Conservation (phyloP, 73 alveolate genomes). For the Tetrahymena borealis region DNA sequence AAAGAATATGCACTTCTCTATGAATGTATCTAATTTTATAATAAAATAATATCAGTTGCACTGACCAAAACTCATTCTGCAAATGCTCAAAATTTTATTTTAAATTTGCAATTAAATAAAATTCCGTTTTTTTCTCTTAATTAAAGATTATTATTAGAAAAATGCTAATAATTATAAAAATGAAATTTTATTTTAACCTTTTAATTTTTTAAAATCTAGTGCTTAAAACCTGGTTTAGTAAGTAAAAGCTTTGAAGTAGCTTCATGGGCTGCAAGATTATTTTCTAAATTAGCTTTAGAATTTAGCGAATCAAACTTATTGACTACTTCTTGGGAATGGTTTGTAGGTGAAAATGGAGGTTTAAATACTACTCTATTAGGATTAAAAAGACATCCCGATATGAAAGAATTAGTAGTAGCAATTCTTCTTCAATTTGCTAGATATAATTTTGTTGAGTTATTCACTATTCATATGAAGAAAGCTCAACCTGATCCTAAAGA, state of each 20-base stretch:
- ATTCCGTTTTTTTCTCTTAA: not conserved
- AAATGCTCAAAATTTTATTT: not conserved
- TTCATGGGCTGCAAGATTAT: conserved; percentile 57
- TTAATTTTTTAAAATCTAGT: not conserved
- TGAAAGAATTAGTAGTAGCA: conserved; percentile 46
- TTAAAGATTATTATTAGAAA: too few species aligned
- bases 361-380: conserved; percentile 70
- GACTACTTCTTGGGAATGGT: conserved; percentile 86
- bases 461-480: conserved; percentile 42
- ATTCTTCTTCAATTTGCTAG: conserved; percentile 39
- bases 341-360: conserved; percentile 75
- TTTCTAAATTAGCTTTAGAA: conserved; percentile 63
- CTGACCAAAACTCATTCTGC: not conserved
- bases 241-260: conserved; percentile 67
- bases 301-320: conserved; percentile 60
- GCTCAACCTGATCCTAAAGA: conserved; percentile 29
- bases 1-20: conserved; percentile 1
- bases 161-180: too few species aligned
- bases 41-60: not conserved
- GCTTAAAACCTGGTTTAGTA: conserved; percentile 69
- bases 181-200: too few species aligned
- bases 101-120: not conserved
- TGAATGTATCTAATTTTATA: not conserved
- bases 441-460: conserved; percentile 46
- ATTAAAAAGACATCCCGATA: conserved; percentile 67